Evolutionary conservation across 2,329 filamentous ascomycete species (phyloP).

Genomic region (Nothophaeocryptopus gaeumannii): DNA sequence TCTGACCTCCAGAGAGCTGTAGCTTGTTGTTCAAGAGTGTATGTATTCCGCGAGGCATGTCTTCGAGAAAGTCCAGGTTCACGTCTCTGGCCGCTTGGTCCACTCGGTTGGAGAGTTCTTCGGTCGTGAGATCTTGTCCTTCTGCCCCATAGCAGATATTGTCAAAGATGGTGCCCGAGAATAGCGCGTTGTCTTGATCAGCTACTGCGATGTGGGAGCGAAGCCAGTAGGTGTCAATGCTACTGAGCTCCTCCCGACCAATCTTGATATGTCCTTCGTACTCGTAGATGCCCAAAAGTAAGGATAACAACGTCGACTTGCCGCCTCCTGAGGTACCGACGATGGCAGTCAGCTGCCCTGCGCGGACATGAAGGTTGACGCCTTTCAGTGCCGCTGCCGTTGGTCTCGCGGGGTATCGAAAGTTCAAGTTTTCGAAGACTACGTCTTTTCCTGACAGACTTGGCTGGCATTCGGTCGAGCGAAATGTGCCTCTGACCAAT

Average conservation of each 20-base stretch:
- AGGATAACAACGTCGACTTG: slow-evolving; percentile 45
- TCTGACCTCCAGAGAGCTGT: slow-evolving; percentile 47
- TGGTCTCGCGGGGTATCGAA: slow-evolving; percentile 46
- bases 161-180: slow-evolving; percentile 44
- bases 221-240: slow-evolving; percentile 36
- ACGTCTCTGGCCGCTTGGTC: slow-evolving; percentile 38
- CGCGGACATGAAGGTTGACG: slow-evolving; percentile 37
- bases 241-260: slow-evolving; percentile 41
- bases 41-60: slow-evolving; percentile 45
- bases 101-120: slow-evolving; percentile 28
- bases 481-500: slow-evolving; percentile 25
- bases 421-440: slow-evolving; percentile 39
- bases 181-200: slow-evolving; percentile 47
- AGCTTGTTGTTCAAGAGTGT: slow-evolving; percentile 45
- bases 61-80: slow-evolving; percentile 45
- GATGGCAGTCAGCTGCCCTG: slow-evolving; percentile 45
- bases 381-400: slow-evolving; percentile 40
- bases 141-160: slow-evolving; percentile 43
- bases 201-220: slow-evolving; percentile 45
- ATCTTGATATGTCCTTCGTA: slow-evolving; percentile 40
- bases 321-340: slow-evolving; percentile 47
- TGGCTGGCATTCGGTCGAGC: slow-evolving; percentile 25
- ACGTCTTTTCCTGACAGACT: slow-evolving; percentile 31
- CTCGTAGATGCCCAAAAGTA: slow-evolving; percentile 45
- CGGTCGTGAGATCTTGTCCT: slow-evolving; percentile 22